Conservation (phyloP, 2,329 filamentous ascomycete genomes). For the Aspergillus spinulosporus region DNA sequence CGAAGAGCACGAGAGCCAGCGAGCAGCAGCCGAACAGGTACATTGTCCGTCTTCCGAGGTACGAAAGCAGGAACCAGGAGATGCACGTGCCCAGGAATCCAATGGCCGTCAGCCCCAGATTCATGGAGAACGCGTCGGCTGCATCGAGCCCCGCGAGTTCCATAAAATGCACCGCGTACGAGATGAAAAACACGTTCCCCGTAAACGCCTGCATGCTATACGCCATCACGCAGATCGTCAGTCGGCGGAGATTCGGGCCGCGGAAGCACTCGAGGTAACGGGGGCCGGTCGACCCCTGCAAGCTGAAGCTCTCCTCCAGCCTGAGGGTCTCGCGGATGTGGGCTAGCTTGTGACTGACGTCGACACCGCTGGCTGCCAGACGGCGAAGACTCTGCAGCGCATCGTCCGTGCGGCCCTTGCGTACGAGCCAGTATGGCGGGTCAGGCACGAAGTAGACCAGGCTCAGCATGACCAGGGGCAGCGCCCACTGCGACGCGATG, state of each 20-base stretch:
- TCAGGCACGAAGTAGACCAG: conserved; percentile 27
- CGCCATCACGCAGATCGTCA: conserved; percentile 30
- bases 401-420: conserved; percentile 23
- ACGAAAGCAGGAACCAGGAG: conserved; percentile 44
- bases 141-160: conserved; percentile 34
- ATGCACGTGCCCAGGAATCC: conserved; percentile 46
- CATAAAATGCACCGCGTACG: conserved; percentile 38
- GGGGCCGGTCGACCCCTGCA: conserved; percentile 2
- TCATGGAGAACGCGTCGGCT: conserved; percentile 34
- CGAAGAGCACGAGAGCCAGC: conserved; percentile 36
- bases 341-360: conserved; percentile 26
- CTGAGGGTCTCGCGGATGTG: conserved; percentile 33
- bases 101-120: conserved; percentile 45
- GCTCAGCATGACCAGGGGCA: conserved; percentile 25
- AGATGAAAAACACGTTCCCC: conserved; percentile 33
- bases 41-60: conserved; percentile 42
- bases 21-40: conserved; percentile 41
- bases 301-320: conserved; percentile 23
- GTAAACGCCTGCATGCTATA: conserved; percentile 35
- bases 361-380: conserved; percentile 22
- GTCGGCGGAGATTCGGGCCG: conserved; percentile 29
- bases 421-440: conserved; percentile 29
- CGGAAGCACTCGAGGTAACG: conserved; percentile 30
- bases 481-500: conserved; percentile 29
- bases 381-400: conserved; percentile 22